phyloP scores from a whole-genome alignment of 495 filamentous ascomycete genomes.

The Penicillium samsonianum region DNA sequence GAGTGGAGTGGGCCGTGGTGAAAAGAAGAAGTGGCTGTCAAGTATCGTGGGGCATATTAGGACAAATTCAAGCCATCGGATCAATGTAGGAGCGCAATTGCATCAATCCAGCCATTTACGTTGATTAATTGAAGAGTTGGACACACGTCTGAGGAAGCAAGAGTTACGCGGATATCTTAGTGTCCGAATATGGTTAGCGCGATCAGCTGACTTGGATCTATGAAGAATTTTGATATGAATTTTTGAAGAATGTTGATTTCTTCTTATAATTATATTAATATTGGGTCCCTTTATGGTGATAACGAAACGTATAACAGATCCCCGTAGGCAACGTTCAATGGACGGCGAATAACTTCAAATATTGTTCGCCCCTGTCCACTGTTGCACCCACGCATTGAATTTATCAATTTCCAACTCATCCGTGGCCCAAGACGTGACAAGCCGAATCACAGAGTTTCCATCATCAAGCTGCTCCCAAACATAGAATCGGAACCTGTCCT shows the following conservation, averaged over 20 bases:
- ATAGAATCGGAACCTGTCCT: conserved; percentile 38
- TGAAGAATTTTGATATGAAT: not conserved
- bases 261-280: conserved; percentile 13
- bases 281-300: conserved; percentile 4
- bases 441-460: conserved; percentile 28
- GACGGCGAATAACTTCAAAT: conserved; percentile 4
- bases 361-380: conserved; percentile 27
- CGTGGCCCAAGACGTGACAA: conserved; percentile 45
- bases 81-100: conserved; percentile 8
- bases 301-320: not conserved
- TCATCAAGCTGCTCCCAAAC: conserved; percentile 37
- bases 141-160: not conserved
- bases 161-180: not conserved
- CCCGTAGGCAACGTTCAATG: conserved; percentile 7
- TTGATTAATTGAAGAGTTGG: not conserved
- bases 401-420: conserved; percentile 37
- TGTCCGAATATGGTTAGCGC: conserved; percentile 2
- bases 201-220: conserved; percentile 14
- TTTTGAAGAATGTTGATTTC: not conserved
- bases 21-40: conserved; percentile 1
- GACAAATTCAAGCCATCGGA: not conserved
- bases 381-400: conserved; percentile 36
- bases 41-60: not conserved
- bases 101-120: not conserved
- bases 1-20: not conserved